Evolutionary conservation across 805 yeast species (phyloP), one percentile per base, ranked within the genome.

Genomic region (Nakazawaea anatomiae): DNA sequence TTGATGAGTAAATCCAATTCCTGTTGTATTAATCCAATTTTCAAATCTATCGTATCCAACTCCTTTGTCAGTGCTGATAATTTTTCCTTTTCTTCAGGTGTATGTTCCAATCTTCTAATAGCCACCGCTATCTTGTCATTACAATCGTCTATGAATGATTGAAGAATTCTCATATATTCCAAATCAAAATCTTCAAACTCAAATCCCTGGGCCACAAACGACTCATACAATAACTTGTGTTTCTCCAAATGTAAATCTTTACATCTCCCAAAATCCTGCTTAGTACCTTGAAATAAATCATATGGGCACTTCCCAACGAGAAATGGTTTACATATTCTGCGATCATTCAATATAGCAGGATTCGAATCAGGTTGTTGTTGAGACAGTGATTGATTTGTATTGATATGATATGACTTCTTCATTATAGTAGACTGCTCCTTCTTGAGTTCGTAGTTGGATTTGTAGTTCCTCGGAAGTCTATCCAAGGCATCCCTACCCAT

Each of bases 281-380:
- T 90, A 10, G 97, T 88, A 6, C 89, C 88, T 10, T 75, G 75
- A 60, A 91, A 87, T 44, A 90, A 64, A 55, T 90, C 97, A 63
- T 87, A 84, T 0, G 96, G 92, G 58, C 98, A 91, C 7, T 79
- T 77, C 0, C 94, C 96, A 12, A 89, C 88, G n/a, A 91, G 65
- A 62, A 83, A 91, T 18, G 87, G 73, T 62, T 86, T 87, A 67
- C 98, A 91, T 6, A 89, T 82, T 42, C 80, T 71, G 11, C 80
- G 74, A 48, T 82, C 84, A 36, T 68, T 66, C 47, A 84, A 64
- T 48, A 74, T 64, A 55, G 58, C 44, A 4, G 66, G 60, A 52
- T 62, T 63, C 4, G 48, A 28, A 9, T 43, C 50, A 5, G 34
- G 43, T 35, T 41, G 41, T 30, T 35, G 39, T 6, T 25, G 8